Base-by-base conservation (phyloP, 441 rosid genomes). In the Adansonia grandidieri region DNA sequence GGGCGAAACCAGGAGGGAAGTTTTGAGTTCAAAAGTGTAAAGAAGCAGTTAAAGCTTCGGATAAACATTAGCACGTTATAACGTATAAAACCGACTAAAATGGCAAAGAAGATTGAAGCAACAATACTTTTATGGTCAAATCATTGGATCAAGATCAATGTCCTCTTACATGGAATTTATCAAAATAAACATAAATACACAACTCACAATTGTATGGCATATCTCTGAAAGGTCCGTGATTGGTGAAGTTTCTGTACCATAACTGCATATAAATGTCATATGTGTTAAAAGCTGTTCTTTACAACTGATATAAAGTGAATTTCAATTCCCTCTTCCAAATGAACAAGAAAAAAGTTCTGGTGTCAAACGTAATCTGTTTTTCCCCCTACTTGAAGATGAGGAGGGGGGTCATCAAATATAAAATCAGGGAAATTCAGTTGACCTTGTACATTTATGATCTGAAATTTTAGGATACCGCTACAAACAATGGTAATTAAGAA, bases 191-290 rank as follows among this genome's bases (percentile, higher is more conserved):
- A 9, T 77, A 5, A 32, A 80, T 44, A 74, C 81, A 76, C 53
- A 58, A 87, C 93, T 86, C 80, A 90, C 98, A 88, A 87, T 56
- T 32, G 93, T 79, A 78, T 92, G 95, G 82, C 98, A 94, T 77
- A 94, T 89, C 77, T 91, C 97, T 37, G 97, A 89, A 71, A 93
- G 84, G 81, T 94, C 97, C 47, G 78, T 89, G 5, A 94, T 74
- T 0, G 97, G 97, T 50, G 93, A 89, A 54, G 88, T 80, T 87
- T 91, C 88, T 20, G 95, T 79, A 73, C 98, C 97, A 80, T 94
- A 94, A 75, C 98, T 94, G 89, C 87, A 88, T n/a, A 56, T 19
- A 56, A 72, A 72, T n/a, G 14, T 3, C 61, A 37, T n/a, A 37
- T 2, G 14, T 5, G 17, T 37, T 40, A 72, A 8, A 61, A 9